Evolutionary conservation across 179 eudicot genomes (phyloP).

Genomic region (Carnegiea gigantea): DNA sequence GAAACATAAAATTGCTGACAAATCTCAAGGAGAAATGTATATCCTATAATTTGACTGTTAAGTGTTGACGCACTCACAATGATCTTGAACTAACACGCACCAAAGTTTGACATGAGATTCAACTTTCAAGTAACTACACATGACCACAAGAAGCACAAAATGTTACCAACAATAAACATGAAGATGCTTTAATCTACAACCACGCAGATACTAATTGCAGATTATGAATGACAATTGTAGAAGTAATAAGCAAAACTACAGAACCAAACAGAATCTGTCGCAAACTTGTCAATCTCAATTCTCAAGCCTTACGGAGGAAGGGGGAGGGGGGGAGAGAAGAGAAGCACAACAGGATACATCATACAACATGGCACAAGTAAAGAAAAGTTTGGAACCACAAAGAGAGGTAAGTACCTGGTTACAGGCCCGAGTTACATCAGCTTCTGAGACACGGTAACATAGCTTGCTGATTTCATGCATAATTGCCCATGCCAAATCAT

Average conservation of each 20-base stretch:
- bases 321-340: no score
- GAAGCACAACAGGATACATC: background rate
- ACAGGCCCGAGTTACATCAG: constrained; percentile 49
- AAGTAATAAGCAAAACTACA: no score
- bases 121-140: background rate
- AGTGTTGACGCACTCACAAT: background rate
- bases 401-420: constrained; percentile 38
- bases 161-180: no score
- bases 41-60: background rate
- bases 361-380: background rate
- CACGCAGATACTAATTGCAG: no score
- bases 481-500: constrained; percentile 51
- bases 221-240: no score
- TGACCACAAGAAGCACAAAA: background rate
- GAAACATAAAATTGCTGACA: no score
- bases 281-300: no score
- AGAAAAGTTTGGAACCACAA: constrained; percentile 5
- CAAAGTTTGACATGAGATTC: no score
- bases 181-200: no score
- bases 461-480: constrained; percentile 48
- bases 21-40: background rate
- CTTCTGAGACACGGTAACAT: constrained; percentile 41
- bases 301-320: no score
- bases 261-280: no score
- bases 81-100: background rate